Evolutionary conservation across 306 rosid genomes (phyloP), one percentile per base, ranked within the genome.

Genomic region (Quercus cerris): DNA sequence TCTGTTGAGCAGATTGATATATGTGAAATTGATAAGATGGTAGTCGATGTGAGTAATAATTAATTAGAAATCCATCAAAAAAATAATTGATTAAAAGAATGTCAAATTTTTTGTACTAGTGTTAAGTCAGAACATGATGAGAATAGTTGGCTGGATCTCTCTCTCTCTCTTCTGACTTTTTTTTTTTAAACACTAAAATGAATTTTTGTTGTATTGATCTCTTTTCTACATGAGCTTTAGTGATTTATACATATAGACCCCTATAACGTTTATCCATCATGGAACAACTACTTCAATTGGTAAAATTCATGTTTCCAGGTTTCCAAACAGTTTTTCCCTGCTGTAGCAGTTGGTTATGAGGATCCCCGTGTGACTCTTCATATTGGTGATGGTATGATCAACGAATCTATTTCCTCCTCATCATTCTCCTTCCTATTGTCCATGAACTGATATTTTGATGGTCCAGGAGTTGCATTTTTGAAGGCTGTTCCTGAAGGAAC

Each of bases 21-120:
- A 44, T 96, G 99, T 5, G 99, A 96, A 87, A 96, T 96, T 78
- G 99, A 96, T 88, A 91, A 96, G 88, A 93, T 96, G 98, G 99
- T 96, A 59, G 88, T 96, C 28, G 98, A 96, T 10, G 99, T 93
- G 78, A 91, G 97, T 85, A 69, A 15, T 67, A 22, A 41, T 41
- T 41, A 41, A 41, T 41, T 7, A 2, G 8, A 41, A 41, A 11
- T 41, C 12, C 46, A 41, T 8, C 11, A 7, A 41, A 41, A 38
- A 41, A 41, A 8, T 41, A 23, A 76, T 46, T 67, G 52, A 19
- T 33, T 19, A 9, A 67, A 67, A 19, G 11, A 67, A 19, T 18
- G 4, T 67, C 23, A 33, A 10, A 8, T 67, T 5, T 35, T 66
- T 33, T 66, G 13, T 66, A 30, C 23, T 30, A 31, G 71, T 41